These are phyloP conservation scores for Dioscorea cayenensis DNA, from an alignment of 116 monocot species.

Conservation along the genomic window DNA sequence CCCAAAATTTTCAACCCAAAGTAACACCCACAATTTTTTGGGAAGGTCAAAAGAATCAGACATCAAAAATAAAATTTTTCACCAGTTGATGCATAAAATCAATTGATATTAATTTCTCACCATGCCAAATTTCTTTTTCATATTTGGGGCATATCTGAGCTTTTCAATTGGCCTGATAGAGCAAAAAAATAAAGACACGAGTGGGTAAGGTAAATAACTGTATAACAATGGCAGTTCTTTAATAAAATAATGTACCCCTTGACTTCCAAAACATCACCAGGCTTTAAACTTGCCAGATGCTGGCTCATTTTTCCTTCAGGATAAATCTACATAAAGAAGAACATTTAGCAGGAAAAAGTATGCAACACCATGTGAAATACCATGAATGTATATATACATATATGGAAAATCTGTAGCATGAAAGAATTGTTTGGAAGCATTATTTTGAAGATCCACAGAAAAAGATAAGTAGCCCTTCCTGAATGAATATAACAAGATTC, in stretches of 20 bases:
- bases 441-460: too few species aligned
- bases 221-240: background rate
- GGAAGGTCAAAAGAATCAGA: background rate
- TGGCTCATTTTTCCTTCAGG: slow-evolving; percentile 99
- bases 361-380: too few species aligned
- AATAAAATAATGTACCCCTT: slow-evolving; percentile 60
- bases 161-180: slow-evolving; percentile 82
- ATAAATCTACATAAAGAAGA: slow-evolving; percentile 60
- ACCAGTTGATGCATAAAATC: background rate
- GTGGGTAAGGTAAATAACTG: background rate
- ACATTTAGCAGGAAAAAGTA: background rate
- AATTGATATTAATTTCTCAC: slow-evolving; percentile 29
- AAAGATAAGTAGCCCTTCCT: too few species aligned
- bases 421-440: too few species aligned
- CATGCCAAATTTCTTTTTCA: slow-evolving; percentile 98
- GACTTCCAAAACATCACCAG: slow-evolving; percentile 90
- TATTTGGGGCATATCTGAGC: slow-evolving; percentile 90
- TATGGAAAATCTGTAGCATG: too few species aligned
- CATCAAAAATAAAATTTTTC: background rate
- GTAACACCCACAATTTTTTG: too few species aligned
- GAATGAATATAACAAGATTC: too few species aligned
- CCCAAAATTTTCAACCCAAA: too few species aligned
- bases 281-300: slow-evolving; percentile 68
- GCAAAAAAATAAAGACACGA: background rate
- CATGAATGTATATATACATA: too few species aligned